Evolutionary conservation across 345 rosid genomes (phyloP), one percentile per base, ranked within the genome.

Genomic region (Moringa oleifera): DNA sequence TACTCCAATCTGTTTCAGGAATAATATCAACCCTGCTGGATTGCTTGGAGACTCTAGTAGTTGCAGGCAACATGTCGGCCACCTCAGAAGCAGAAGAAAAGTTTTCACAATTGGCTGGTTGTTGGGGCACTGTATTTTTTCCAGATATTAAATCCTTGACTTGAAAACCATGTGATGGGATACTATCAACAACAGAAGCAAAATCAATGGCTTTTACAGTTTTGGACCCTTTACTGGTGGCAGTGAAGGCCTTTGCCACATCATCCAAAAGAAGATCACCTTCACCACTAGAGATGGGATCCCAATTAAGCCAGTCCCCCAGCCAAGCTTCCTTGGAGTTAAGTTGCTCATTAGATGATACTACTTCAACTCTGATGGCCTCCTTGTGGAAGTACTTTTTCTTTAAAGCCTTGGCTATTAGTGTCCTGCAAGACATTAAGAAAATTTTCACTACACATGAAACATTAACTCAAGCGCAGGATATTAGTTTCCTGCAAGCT

Each of bases 251-350:
- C 70, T 86, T 78, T 28, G 80, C 78, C 45, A 83, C 61, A 68
- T 94, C 92, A 68, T 81, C 89, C 70, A 86, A 74, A 63, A 73
- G 77, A 77, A 88, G 73, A 78, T 94, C 97, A 59, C 97, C 97
- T 65, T 82, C 90, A 31, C 96, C 96, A 23, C 87, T 85, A n/a
- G 96, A 85, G 55, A 86, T 75, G 13, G 91, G 93, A 72, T 94
- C 99, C 95, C 96, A 90, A 55, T 78, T 86, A 71, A 78, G 77
- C 79, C 78, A 77, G 73, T 83, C 85, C 18, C 52, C 71, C 59
- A 87, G 76, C 66, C 67, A 65, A 57, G 78, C 69, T 53, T 70
- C 63, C 20, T 68, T 71, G 21, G 78, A 54, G 61, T 75, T 81
- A 37, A 58, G 67, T n/a, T 64, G 64, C 68, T 67, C 79, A 59